Percentiles rank a stretch among this genome's conserved stretches.
Evolutionary conservation across 2,329 filamentous ascomycete species (phyloP).

Genomic region (Colletotrichum nymphaeae): DNA sequence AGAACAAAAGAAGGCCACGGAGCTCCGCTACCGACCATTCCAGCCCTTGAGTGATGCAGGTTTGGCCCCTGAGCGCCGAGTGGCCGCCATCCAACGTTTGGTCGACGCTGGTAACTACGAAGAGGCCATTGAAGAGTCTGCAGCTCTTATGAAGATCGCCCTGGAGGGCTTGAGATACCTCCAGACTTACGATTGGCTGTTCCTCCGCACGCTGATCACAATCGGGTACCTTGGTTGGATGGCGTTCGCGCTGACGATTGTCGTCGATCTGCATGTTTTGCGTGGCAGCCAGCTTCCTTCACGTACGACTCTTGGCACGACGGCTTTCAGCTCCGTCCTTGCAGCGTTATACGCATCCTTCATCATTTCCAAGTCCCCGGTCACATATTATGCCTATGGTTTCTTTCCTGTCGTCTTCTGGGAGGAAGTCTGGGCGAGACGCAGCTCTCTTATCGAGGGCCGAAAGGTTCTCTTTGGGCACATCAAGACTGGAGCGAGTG

Average conservation of each 20-base stretch:
- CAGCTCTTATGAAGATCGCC: constrained; percentile 79
- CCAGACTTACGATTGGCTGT: constrained; percentile 99
- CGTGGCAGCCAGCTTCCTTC: constrained; percentile 74
- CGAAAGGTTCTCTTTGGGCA: constrained; percentile 76
- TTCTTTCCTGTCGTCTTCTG: constrained; percentile 95
- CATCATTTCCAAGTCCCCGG: constrained; percentile 80
- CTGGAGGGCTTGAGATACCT: constrained; percentile 90
- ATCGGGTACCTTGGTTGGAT: constrained; percentile 96
- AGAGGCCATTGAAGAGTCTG: constrained; percentile 82
- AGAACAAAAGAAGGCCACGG: constrained; percentile 78
- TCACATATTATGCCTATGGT: constrained; percentile 90
- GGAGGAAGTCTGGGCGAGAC: constrained; percentile 90
- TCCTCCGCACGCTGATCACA: constrained; percentile 89
- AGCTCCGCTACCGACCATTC: constrained; percentile 84
- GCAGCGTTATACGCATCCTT: constrained; percentile 83
- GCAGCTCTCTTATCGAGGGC: constrained; percentile 76
- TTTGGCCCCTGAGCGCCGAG: constrained; percentile 72
- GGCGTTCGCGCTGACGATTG: constrained; percentile 87
- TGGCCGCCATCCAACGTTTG: constrained; percentile 74
- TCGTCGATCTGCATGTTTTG: constrained; percentile 88
- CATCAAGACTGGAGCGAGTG: constrained; percentile 68
- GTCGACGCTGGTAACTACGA: constrained; percentile 76
- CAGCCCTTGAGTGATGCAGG: constrained; percentile 73
- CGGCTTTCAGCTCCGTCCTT: constrained; percentile 82
- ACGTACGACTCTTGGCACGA: constrained; percentile 67